These are phyloP conservation scores for Ustulina deusta DNA, from an alignment of 2,329 filamentous ascomycete species.

Conservation along the genomic window DNA sequence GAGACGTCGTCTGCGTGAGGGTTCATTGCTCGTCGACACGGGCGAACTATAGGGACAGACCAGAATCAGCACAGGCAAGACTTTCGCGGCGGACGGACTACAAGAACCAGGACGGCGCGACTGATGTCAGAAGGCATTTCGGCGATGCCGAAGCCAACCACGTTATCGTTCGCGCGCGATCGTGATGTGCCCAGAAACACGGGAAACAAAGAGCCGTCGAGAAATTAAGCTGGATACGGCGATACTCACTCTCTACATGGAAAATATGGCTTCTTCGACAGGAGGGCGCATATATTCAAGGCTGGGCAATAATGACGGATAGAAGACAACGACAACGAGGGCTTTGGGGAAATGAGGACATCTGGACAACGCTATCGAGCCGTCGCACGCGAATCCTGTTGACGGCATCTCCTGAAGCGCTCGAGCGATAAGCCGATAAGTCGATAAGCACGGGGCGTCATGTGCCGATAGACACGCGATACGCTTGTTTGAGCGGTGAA, in stretches of 20 bases:
- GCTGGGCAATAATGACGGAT: conserved; percentile 7
- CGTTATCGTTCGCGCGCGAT: conserved; percentile 22
- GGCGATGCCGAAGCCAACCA: conserved; percentile 6
- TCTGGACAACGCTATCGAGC: conserved; percentile 39
- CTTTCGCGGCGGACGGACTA: conserved; percentile 12
- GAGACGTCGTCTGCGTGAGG: conserved; percentile 59
- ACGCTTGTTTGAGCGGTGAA: conserved; percentile 23
- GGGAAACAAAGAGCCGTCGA: conserved; percentile 31
- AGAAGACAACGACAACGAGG: conserved; percentile 13
- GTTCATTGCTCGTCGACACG: conserved; percentile 48
- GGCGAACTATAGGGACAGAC: conserved; percentile 33
- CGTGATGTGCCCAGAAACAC: conserved; percentile 20
- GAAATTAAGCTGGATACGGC: conserved; percentile 20
- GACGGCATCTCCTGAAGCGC: conserved; percentile 35
- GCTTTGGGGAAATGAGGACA: conserved; percentile 33
- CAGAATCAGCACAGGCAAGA: conserved; percentile 33
- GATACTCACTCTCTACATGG: conserved; percentile 46
- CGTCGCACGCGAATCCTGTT: conserved; percentile 42
- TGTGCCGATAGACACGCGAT: conserved; percentile 24
- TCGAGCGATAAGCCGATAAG: conserved; percentile 32
- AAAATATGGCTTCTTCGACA: conserved; percentile 24
- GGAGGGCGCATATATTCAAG: conserved; percentile 13
- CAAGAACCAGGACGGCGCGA: conserved; percentile 10
- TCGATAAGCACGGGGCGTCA: conserved; percentile 20
- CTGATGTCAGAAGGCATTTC: not conserved